Evolutionary conservation across 805 yeast species (phyloP), one percentile per base, ranked within the genome.

Genomic region (Allodekkera sacchari): DNA sequence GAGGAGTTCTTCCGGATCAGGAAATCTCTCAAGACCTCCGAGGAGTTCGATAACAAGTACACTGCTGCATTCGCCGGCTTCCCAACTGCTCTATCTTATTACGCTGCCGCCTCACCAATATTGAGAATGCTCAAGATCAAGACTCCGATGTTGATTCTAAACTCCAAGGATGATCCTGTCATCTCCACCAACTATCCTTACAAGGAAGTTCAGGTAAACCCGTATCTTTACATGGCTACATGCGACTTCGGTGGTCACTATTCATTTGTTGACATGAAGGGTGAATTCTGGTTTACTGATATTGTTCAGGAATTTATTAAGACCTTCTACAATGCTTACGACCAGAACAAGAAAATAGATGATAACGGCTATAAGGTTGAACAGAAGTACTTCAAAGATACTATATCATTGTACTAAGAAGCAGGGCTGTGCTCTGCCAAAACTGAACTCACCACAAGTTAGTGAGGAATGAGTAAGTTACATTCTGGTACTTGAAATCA

Each of bases 161-260:
- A 69, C 45, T 64, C 87, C 0, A 45, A 51, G 13, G 89, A 81
- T 49, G 92, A 81, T 48, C 85, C 89, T 6, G 67, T 80, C 26
- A 66, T 75, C 25, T 68, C 70, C 9, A 59, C 67, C 12, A 59
- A 66, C 22, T 64, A 75, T 25, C 85, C 88, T 7, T 36, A 38
- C 15, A 32, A 49, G 4, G 82, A 74, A 34, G 65, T 69, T 13
- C 38, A 48, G 23, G 53, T 61, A 19, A 78, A 79, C 38, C 85
- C 87, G 11, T 75, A 68, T 46, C 55, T 76, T 17, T 59, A 70
- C 20, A 55, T 77, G 53, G 60, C 74, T 5, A 67, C 71, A 28
- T 69, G 84, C 1, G 71, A 76, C 32, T 48, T 74, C 10, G 92
- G 92, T 41, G 89, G 89, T 6, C 92, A 81, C 50, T 63, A 79